phyloP scores from a whole-genome alignment of 2,329 filamentous ascomycete genomes.

The Aphanocladium album region DNA sequence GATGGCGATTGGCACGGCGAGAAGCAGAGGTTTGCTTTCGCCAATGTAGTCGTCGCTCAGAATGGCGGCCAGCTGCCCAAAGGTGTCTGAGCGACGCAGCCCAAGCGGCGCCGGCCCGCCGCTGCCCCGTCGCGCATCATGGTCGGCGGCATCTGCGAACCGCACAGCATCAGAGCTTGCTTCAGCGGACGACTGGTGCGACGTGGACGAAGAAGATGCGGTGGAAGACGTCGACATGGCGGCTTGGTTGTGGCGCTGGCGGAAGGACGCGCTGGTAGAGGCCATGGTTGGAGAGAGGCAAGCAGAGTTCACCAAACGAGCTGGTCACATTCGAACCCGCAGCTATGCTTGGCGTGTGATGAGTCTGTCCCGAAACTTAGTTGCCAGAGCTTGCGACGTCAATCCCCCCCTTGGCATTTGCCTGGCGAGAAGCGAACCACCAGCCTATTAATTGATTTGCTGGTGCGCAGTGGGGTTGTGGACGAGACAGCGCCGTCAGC shows the following conservation, averaged over 20 bases:
- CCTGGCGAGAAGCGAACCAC: neutral
- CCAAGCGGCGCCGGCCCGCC: neutral
- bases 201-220: neutral
- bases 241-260: conserved; percentile 8
- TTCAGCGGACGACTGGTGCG: neutral
- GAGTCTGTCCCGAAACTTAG: neutral
- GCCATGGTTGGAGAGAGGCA: neutral
- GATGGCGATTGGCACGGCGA: conserved; percentile 12
- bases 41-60: conserved; percentile 14
- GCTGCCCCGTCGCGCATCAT: neutral
- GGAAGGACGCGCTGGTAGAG: conserved; percentile 1
- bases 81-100: conserved; percentile 11
- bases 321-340: neutral
- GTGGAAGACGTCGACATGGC: neutral
- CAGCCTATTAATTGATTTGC: neutral
- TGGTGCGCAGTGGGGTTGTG: neutral
- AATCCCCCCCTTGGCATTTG: neutral
- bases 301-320: too few relatives aligned
- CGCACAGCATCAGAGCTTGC: neutral
- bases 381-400: neutral
- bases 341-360: neutral
- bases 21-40: conserved; percentile 14
- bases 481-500: neutral
- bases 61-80: conserved; percentile 12
- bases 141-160: neutral